Percentiles rank a stretch among this genome's conserved stretches.
Conservation (phyloP, 129 eudicot genomes). For the Pulicaria dysenterica region DNA sequence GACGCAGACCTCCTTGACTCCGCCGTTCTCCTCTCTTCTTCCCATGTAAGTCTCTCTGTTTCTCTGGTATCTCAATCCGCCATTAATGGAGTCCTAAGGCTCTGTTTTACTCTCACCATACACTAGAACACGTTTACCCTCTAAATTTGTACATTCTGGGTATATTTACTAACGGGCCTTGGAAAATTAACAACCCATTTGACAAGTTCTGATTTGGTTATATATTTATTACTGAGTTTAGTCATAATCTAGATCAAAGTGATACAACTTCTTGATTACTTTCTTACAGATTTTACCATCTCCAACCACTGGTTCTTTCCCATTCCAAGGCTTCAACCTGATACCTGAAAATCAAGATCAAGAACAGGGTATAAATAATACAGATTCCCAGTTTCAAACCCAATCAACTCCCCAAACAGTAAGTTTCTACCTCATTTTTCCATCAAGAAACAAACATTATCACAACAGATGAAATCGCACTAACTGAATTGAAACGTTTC, state of each 20-base stretch:
- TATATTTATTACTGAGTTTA: neutral
- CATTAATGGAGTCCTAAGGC: constrained; percentile 8
- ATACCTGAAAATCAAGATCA: constrained; percentile 36
- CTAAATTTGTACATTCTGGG: neutral
- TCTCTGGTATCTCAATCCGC: neutral
- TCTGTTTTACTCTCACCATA: neutral
- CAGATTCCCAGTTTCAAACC: constrained; percentile 63
- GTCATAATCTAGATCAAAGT: neutral
- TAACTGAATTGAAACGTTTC: constrained; percentile 25
- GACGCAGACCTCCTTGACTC: constrained; percentile 81
- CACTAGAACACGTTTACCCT: neutral
- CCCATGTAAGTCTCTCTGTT: constrained; percentile 49
- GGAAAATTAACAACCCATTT: neutral
- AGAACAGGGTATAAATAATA: constrained; percentile 42
- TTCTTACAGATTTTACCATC: constrained; percentile 72
- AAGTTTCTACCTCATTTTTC: constrained; percentile 9
- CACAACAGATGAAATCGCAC: neutral
- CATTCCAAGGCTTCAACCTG: constrained; percentile 55
- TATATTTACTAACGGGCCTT: constrained; percentile 5
- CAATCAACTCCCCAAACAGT: constrained; percentile 35
- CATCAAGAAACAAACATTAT: neutral
- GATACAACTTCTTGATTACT: neutral
- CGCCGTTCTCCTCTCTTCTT: constrained; percentile 68
- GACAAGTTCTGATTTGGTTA: neutral
- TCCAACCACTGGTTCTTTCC: constrained; percentile 87